These are phyloP conservation scores for Pyrus hybrid DNA, from an alignment of 331 rosid genomes.

Conservation along the genomic window DNA sequence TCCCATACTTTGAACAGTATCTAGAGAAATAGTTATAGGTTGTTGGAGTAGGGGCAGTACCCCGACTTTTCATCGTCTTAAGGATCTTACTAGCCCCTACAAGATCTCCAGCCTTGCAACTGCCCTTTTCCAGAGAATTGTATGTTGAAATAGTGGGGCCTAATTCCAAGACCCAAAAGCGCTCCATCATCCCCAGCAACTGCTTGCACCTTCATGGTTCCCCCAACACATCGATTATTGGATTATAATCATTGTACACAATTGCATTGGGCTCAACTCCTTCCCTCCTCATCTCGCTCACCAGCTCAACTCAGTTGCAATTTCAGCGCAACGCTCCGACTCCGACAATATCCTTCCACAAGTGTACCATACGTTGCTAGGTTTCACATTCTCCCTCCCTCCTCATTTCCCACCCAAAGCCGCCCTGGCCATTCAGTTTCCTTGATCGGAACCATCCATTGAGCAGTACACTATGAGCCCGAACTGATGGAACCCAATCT, in stretches of 20 bases:
- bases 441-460: constrained; percentile 88
- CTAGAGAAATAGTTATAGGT: constrained; percentile 85
- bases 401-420: constrained; percentile 80
- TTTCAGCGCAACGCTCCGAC: constrained; percentile 49
- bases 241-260: constrained; percentile 41
- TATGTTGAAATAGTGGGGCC: constrained; percentile 85
- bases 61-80: constrained; percentile 76
- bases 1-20: constrained; percentile 63
- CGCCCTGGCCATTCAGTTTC: constrained; percentile 68
- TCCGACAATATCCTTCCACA: constrained; percentile 81
- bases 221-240: constrained; percentile 74
- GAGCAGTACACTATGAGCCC: constrained; percentile 71
- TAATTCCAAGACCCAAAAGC: constrained; percentile 54
- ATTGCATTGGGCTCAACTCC: constrained; percentile 71
- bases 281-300: constrained; percentile 56
- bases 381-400: constrained; percentile 43
- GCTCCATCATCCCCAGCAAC: constrained; percentile 78
- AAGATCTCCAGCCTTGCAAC: constrained; percentile 80
- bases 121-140: constrained; percentile 76
- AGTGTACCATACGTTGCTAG: constrained; percentile 82
- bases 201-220: constrained; percentile 81
- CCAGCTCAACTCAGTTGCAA: constrained; percentile 50
- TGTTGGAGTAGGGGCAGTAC: constrained; percentile 57
- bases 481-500: constrained; percentile 57
- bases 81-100: constrained; percentile 77